Percentiles rank a stretch among this genome's conserved stretches.
These are phyloP conservation scores for Phoenix roebelenii DNA, from an alignment of 176 grass and related monocot species.

Conservation along the genomic window DNA sequence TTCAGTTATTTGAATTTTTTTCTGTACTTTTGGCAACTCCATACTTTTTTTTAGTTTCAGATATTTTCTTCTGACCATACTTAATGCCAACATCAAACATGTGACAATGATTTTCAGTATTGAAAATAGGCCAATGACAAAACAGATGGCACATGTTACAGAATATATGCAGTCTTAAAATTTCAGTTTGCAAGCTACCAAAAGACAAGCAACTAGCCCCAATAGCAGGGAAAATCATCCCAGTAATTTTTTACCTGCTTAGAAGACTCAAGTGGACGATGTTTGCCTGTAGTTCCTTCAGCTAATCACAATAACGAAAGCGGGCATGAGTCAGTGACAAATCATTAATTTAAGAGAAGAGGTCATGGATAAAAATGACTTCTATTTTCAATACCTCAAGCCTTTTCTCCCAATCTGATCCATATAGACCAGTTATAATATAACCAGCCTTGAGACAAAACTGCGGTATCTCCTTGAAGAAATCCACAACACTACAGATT, in stretches of 20 bases:
- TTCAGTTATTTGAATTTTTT: no score
- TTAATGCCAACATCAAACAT: no score
- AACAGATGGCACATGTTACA: no score
- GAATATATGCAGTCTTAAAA: no score
- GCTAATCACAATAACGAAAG: constrained; percentile 35
- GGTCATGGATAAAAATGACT: background rate
- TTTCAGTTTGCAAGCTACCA: background rate
- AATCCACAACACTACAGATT: constrained; percentile 59
- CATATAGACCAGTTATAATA: constrained; percentile 56
- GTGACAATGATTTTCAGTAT: no score
- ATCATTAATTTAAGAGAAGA: background rate
- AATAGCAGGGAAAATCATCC: background rate
- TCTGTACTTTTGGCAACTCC: no score
- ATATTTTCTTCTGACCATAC: no score
- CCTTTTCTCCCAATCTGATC: constrained; percentile 87
- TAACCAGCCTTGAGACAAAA: constrained; percentile 82
- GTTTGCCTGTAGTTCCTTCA: constrained; percentile 83
- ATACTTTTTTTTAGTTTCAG: no score
- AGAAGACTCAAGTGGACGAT: constrained; percentile 76
- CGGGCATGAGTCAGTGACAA: constrained; percentile 4
- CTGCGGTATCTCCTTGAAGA: constrained; percentile 93
- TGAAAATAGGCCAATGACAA: no score
- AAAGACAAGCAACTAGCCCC: background rate
- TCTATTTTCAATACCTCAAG: constrained; percentile 60
- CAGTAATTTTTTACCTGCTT: constrained; percentile 44